phyloP scores from a whole-genome alignment of 192 early-diverging fungal genomes.

The Paraglomus brasilianum region DNA sequence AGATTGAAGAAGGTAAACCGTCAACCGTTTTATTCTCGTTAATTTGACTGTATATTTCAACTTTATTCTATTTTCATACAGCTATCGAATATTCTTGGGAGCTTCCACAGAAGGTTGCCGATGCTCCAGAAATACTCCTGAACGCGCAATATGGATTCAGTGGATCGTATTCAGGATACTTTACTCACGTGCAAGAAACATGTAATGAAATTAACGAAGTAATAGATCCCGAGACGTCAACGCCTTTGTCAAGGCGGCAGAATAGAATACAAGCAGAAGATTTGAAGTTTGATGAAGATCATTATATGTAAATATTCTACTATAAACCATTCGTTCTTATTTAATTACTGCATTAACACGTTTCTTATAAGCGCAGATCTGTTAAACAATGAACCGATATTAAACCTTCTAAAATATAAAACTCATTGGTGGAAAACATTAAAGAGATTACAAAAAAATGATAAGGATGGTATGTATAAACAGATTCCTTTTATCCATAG shows the following conservation, averaged over 20 bases:
- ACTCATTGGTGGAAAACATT: conserved; percentile 63
- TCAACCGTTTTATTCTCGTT: background rate
- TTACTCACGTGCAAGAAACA: conserved; percentile 68
- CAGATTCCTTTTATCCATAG: too few relatives aligned
- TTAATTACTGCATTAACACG: background rate
- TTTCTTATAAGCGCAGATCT: conserved; percentile 63
- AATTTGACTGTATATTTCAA: background rate
- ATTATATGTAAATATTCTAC: conserved; percentile 72
- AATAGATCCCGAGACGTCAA: conserved; percentile 56
- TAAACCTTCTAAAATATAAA: conserved; percentile 69
- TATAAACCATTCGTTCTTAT: background rate
- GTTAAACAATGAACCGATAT: conserved; percentile 84
- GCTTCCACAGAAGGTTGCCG: conserved; percentile 66
- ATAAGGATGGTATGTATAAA: conserved; percentile 30
- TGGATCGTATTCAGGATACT: conserved; percentile 75
- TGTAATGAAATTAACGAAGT: conserved; percentile 72
- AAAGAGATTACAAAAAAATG: conserved; percentile 61
- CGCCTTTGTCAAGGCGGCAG: conserved; percentile 50
- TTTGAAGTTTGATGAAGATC: conserved; percentile 85
- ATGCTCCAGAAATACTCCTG: conserved; percentile 32
- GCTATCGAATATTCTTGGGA: conserved; percentile 86
- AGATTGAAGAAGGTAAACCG: conserved; percentile 13
- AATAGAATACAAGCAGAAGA: conserved; percentile 73
- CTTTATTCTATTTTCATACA: conserved; percentile 2
- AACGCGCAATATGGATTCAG: conserved; percentile 87